Base-by-base conservation (phyloP, 208 protist species). In the Leptomonas pyrrhocoris region DNA sequence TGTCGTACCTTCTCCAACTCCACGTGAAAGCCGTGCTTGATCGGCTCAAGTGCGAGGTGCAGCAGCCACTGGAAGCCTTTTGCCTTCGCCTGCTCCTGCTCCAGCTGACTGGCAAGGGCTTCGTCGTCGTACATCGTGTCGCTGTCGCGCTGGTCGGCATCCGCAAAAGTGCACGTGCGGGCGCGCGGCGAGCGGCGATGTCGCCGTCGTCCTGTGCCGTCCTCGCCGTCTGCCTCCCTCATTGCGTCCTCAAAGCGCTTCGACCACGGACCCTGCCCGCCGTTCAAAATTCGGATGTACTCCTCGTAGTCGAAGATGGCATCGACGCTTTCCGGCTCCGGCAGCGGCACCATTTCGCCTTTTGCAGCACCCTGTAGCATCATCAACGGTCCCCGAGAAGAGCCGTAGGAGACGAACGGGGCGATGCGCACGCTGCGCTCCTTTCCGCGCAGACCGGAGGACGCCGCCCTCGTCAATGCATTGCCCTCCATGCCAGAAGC, bases 251-350 rank as follows among this genome's bases (percentile, higher is more conserved):
- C 48, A 30, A 62, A 74, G 15, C 79, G 63, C 18, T 40, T 38
- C 15, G n/a, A 0, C 56, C 49, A 74, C 28, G 45, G 60, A 11
- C 45, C 70, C n/a, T 36, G 48, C 54, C 56, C 25, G 36, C 74
- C 79, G n/a, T 77, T 77, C 19, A 86, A 53, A 43, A 81, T 34
- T 16, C 70, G 58, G 18, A 83, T 18, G 46, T 82, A 81, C 48
- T 80, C 58, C 46, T 94, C 88, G 72, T 96, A 94, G 68, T 94
- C 88, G 69, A 94, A 94, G 51, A 94, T 85, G 34, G 91, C 91
- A 57, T 93, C 85, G 28, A 92, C 83, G 45, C 76, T 89, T 12
- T 82, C 73, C 30, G 31, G 25, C 36, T 50, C 66, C 13, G 34
- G 1, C 0, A 18, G 12, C 2, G 27, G 55, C 43, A 62, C 18